Base-by-base conservation (phyloP, 169 alveolate genomes). In the Plasmodium yoelii region DNA sequence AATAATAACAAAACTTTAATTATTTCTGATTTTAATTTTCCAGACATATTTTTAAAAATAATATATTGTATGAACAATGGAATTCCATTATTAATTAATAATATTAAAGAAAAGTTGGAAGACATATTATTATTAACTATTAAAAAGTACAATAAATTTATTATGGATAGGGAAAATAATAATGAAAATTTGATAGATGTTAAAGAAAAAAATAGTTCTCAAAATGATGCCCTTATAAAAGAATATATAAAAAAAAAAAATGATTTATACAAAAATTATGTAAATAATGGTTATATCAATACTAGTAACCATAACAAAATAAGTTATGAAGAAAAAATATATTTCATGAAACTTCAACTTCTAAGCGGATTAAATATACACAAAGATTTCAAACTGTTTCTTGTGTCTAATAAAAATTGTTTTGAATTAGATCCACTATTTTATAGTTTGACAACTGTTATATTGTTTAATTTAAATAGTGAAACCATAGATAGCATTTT, bases 1-100 rank as follows among this genome's bases (percentile, higher is more conserved):
- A 86, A 68, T 39, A 71, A 70, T 49, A 19, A 34, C 18, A 26
- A 71, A 28, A 10, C 34, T 18, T 39, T 86, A 59, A 34, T 59
- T 5, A 28, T 63, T 57, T 86, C 87, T 24, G 87, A 86, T 39
- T 49, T 68, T 53, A 64, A 70, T 46, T 56, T 56, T 6, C 42
- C 84, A 5, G 75, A 86, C 55, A 69, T 86, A 47, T 86, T 86
- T 68, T 68, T 59, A 44, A 86, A 86, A 86, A 86, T 86, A 1
- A 86, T 86, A 12, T 73, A 86, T 47, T 68, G 87, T 65, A 86
- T 86, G 91, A 44, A 86, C 55, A 86, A 19, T 4, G 91, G 91
- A 46, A 57, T 56, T 4, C 44, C 87, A 7, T 24, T 86, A 49
- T 64, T 86, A 44, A 86, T 86, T 8, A 71, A 86, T 44, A 49